Conservation (phyloP, 75 land plant genomes). For the Cupressus sempervirens region DNA sequence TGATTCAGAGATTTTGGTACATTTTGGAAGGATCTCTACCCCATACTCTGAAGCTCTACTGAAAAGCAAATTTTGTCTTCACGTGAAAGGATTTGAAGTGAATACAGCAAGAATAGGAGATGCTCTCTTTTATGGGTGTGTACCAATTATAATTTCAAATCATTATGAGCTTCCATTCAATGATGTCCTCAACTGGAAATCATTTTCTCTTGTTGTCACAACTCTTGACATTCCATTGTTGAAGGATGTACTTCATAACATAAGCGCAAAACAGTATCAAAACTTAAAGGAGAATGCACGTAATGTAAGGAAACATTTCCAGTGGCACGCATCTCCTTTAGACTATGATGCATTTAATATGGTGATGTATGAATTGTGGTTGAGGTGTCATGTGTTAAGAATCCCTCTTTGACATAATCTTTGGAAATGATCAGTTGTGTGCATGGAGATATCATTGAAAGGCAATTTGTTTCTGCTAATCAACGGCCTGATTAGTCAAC, state of each 20-base stretch:
- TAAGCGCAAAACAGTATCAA: constrained; percentile 33
- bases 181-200: constrained; percentile 63
- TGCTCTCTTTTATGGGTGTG: constrained; percentile 63
- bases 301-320: constrained; percentile 62
- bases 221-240: constrained; percentile 56
- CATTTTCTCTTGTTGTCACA: constrained; percentile 61
- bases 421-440: neutral
- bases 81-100: constrained; percentile 77
- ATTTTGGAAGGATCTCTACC: constrained; percentile 32
- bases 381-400: constrained; percentile 44
- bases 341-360: constrained; percentile 70
- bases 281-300: constrained; percentile 45
- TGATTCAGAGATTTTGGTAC: constrained; percentile 47
- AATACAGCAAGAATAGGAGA: constrained; percentile 74
- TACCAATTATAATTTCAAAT: constrained; percentile 70
- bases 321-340: constrained; percentile 42
- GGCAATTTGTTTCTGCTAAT: neutral
- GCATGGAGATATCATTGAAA: neutral
- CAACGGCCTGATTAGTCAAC: too few species aligned
- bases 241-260: constrained; percentile 43
- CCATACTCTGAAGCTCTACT: constrained; percentile 50
- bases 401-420: constrained; percentile 8
- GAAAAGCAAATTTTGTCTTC: constrained; percentile 74
- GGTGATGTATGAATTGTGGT: constrained; percentile 84
- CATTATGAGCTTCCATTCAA: constrained; percentile 73